Conservation (phyloP, 129 eudicot species). For the Arctium lappa region DNA sequence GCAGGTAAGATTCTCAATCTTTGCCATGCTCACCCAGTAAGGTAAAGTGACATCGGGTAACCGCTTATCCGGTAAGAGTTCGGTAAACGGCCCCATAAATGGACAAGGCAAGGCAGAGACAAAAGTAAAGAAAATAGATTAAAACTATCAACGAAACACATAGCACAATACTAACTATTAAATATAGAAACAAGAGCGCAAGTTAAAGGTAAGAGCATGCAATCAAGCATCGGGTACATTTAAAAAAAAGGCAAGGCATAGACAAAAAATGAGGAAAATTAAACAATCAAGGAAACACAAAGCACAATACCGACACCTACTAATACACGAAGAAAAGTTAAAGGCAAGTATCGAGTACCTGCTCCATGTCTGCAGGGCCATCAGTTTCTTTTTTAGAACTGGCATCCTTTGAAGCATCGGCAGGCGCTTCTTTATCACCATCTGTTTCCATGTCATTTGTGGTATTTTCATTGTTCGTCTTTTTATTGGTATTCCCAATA, state of each 20-base stretch:
- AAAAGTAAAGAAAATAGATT: too few relatives aligned
- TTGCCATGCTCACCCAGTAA: too few relatives aligned
- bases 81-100: too few relatives aligned
- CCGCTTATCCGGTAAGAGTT: too few relatives aligned
- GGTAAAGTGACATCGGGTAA: too few relatives aligned
- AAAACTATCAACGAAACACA: too few relatives aligned
- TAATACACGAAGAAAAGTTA: background rate
- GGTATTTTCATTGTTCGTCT: slow-evolving; percentile 22
- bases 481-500: slow-evolving; percentile 32
- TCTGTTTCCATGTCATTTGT: slow-evolving; percentile 49
- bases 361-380: slow-evolving; percentile 68
- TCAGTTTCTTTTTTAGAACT: slow-evolving; percentile 37
- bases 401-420: slow-evolving; percentile 21
- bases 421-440: slow-evolving; percentile 40
- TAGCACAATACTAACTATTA: too few relatives aligned
- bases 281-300: background rate
- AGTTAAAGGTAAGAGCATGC: too few relatives aligned
- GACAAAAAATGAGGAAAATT: background rate
- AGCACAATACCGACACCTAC: background rate
- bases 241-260: too few relatives aligned
- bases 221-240: background rate
- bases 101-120: too few relatives aligned
- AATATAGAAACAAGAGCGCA: too few relatives aligned
- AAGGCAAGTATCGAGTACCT: slow-evolving; percentile 39
- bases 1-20: too few relatives aligned